Base-by-base conservation (phyloP, 495 filamentous ascomycete genomes). In the Penicillium goetzii region DNA sequence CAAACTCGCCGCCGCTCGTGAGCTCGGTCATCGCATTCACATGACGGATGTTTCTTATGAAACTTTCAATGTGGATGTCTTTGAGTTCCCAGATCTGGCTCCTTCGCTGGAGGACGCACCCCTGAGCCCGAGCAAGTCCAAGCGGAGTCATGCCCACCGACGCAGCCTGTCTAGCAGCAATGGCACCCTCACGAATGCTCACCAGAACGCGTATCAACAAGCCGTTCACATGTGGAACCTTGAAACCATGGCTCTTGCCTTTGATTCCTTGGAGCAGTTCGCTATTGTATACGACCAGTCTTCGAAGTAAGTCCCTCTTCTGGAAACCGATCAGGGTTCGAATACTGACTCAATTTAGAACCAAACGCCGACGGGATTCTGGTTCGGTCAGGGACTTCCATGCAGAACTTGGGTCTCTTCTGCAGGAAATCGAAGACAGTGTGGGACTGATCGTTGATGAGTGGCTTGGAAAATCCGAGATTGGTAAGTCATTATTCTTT, bases 211-310 rank as follows among this genome's bases (percentile, higher is more conserved):
- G 23, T 67, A 82, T 26, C 76, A 77, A 32, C 80, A 87, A 54
- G 85, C 87, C 1, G 81, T 82, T 38, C 85, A 83, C n/a, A 89
- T 90, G 72, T 84, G 83, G 61, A 91, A 94, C 64, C 82, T 96
- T 38, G 89, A 93, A 74, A 80, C 82, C 55, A 77, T 96, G 30
- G 85, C 90, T 43, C 75, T 82, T 26, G 84, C 84, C 2, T 81
- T 96, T 59, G 85, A 89, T 69, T 74, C 84, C 4, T 76, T 96
- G 70, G 86, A 92, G 69, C 80, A 75, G 41, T 90, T 86, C 74
- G 77, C 78, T 40, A 64, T 64, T 11, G 63, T 80, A 14, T 83
- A 82, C 60, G 77, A 84, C 52, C 76, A 81, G 47, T 63, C 76
- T 33, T 75, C 75, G 21, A 77, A 78, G 77, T 83, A 68, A 72